Evolutionary conservation across 768 basidiomycete species (phyloP), one percentile per base, ranked within the genome.

Genomic region (Kwoniella mangroviensis): DNA sequence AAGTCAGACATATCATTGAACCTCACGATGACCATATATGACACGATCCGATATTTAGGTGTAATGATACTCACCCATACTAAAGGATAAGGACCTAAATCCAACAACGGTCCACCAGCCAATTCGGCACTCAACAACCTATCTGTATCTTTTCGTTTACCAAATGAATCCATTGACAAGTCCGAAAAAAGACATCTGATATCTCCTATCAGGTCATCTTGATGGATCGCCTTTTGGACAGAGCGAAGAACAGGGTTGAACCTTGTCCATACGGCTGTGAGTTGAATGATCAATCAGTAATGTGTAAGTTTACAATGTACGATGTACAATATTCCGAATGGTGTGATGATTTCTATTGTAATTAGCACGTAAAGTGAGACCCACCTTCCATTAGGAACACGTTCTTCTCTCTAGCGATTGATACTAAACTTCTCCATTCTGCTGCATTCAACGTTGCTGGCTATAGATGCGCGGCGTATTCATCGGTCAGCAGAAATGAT

Each of bases 311-410:
- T 7, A 34, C 34, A 34, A 34, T 34, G 6, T 34, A 34, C 34
- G 34, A 34, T 34, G 34, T 34, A 34, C 34, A 34, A 34, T 34
- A 34, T 34, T 7, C 1, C 34, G 34, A 34, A 34, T 5, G 34
- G 34, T 34, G 34, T 34, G 4, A 34, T 34, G 6, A 34, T 34
- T 34, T 5, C 34, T 6, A 34, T 34, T 34, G 34, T 17, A 57
- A 56, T 4, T 10, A 10, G 40, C 34, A 21, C 2, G 42, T 43
- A n/a, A 15, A 13, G 7, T 34, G 17, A 45, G 22, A 64, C 73
- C 71, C 69, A 66, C 82, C 83, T 67, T 84, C 83, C 82, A 83
- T 83, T 7, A 84, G 62, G 62, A 83, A 84, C 4, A 79, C 42
- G n/a, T 73, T 67, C 76, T 83, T 83, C 24, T 55, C 64, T 42